phyloP scores from a whole-genome alignment of 768 basidiomycete species.

The Russula ochroleuca region DNA sequence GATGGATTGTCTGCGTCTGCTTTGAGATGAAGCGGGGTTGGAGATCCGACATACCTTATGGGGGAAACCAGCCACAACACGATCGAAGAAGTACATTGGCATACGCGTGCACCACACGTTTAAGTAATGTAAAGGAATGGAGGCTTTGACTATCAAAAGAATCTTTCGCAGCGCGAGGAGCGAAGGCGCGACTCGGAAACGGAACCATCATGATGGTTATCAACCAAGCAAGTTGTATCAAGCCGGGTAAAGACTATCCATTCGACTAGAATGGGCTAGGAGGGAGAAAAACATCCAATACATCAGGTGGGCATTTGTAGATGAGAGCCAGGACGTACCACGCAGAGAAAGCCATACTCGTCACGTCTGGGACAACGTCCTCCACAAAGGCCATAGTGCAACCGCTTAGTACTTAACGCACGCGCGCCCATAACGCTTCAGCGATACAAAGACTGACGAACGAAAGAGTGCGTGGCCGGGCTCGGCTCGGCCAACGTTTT shows the following conservation, averaged over 20 bases:
- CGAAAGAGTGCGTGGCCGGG: background rate
- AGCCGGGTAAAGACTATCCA: background rate
- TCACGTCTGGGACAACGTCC: constrained; percentile 4
- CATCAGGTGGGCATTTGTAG: background rate
- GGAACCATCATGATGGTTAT: no score
- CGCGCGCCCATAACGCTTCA: background rate
- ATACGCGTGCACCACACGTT: background rate
- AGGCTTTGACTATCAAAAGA: background rate
- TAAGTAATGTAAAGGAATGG: background rate
- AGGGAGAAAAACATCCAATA: background rate
- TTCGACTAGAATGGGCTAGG: background rate
- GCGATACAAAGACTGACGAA: no score
- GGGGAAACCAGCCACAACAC: background rate
- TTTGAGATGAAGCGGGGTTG: background rate
- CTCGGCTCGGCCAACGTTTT: background rate
- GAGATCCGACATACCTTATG: background rate
- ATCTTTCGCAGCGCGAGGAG: background rate
- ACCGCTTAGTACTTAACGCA: constrained; percentile 12
- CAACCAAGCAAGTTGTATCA: background rate
- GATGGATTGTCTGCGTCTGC: background rate
- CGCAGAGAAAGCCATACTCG: background rate
- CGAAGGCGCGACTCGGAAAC: background rate
- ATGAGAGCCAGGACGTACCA: background rate
- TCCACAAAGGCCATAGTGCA: constrained; percentile 8
- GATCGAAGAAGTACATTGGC: background rate